Base-by-base conservation (phyloP, 805 yeast species). In the Candida ortonii region DNA sequence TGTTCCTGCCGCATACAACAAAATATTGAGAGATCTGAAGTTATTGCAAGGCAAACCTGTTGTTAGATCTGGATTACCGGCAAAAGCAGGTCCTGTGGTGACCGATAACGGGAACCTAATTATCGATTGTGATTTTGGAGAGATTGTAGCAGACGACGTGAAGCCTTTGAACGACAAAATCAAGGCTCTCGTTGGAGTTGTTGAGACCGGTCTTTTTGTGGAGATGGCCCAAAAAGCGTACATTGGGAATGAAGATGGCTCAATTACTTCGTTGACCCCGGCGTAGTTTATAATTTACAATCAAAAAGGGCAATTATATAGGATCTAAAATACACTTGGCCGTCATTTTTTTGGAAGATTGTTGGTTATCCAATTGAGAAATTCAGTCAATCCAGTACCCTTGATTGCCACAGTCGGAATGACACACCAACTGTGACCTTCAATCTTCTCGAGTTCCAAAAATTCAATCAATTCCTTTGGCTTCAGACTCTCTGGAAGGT, bases 21-120 rank as follows among this genome's bases (percentile, higher is more conserved):
- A 84, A 53, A 90, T 93, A 14, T 62, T 71, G 6, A 63, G 64
- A 11, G 87, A 87, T 44, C 69, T 93, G 52, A 54, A 61, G 32
- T 53, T 54, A 25, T 55, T 86, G 51, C 90, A 90, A 9, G 89
- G 90, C 19, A 66, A 60, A 2, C 78, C 87, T 14, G 63, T 54
- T 5, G 71, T 87, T 51, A 78, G 99, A 61, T 82, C 82, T 47
- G 97, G 97, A 33, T 87, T 85, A 10, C 66, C 80, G 31, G 89
- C 94, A 18, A 93, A 93, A 64, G 98, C 98, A 7, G 98, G 98
- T 17, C 97, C 98, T 8, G 80, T 88, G 15, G 83, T 93, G 46
- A 90, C 98, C 19, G 98, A 93, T 61, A 93, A 93, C 64, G 88
- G 89, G 61, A 93, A 89, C 61, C 86, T 88, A 57, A 73, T 93